A percentile compares a stretch with the other conserved stretches of the same genome.
These are phyloP conservation scores for Violaceomyces palustris DNA, from an alignment of 1,284 basidiomycete genomes.

Conservation along the genomic window DNA sequence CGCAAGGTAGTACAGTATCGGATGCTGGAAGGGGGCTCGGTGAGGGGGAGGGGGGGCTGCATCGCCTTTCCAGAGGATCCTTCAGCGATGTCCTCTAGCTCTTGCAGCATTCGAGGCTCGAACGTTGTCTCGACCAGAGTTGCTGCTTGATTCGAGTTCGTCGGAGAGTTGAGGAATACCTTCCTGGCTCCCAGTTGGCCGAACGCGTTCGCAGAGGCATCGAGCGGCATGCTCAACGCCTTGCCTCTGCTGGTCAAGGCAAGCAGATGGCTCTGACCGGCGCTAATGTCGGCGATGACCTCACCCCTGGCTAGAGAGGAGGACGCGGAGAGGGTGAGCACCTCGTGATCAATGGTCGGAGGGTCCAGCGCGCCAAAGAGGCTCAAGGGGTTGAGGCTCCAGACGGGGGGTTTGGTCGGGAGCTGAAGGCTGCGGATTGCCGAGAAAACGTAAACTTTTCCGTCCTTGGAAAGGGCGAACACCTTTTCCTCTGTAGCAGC, in stretches of 20 bases:
- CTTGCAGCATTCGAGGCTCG: slow-evolving; percentile 35
- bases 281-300: slow-evolving; percentile 31
- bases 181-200: slow-evolving; percentile 69
- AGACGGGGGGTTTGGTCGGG: slow-evolving; percentile 14
- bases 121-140: slow-evolving; percentile 55
- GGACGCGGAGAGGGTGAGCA: slow-evolving; percentile 18
- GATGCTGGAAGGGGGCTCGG: slow-evolving; percentile 55
- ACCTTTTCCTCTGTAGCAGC: slow-evolving; percentile 44
- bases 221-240: slow-evolving; percentile 73
- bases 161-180: slow-evolving; percentile 57
- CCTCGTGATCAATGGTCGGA: slow-evolving; percentile 32
- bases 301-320: slow-evolving; percentile 27
- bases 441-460: slow-evolving; percentile 48
- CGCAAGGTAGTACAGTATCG: slow-evolving; percentile 70
- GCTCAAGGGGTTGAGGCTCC: slow-evolving; percentile 28
- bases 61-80: slow-evolving; percentile 9
- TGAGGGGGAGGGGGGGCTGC: slow-evolving; percentile 40
- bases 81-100: slow-evolving; percentile 34
- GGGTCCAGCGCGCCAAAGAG: slow-evolving; percentile 31
- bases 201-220: slow-evolving; percentile 70
- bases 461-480: slow-evolving; percentile 40
- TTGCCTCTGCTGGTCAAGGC: slow-evolving; percentile 77
- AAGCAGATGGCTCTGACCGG: slow-evolving; percentile 73
- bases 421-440: slow-evolving; percentile 25
- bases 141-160: slow-evolving; percentile 53